These are phyloP conservation scores for Agrocybe pediades DNA, from an alignment of 768 basidiomycete genomes.

Conservation along the genomic window DNA sequence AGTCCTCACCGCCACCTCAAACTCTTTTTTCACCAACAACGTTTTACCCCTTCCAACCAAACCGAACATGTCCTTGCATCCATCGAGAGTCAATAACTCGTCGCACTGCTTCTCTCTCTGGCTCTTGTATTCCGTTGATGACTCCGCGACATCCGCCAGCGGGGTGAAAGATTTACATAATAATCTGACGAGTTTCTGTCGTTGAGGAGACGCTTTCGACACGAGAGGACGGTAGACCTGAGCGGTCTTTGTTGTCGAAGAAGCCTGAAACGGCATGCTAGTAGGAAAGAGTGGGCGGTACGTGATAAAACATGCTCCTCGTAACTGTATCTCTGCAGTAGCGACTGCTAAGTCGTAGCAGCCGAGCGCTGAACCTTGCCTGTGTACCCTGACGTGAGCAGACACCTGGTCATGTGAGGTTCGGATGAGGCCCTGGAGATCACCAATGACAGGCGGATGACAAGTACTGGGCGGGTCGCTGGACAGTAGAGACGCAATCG, in stretches of 20 bases:
- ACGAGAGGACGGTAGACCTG: conserved; percentile 54
- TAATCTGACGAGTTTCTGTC: conserved; percentile 62
- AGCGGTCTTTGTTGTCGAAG: conserved; percentile 20
- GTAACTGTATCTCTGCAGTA: no score
- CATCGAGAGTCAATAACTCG: conserved; percentile 67
- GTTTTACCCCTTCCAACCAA: conserved; percentile 75
- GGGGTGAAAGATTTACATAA: conserved; percentile 79
- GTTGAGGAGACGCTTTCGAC: conserved; percentile 53
- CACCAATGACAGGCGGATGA: no score
- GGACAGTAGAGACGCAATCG: no score
- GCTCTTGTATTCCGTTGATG: conserved; percentile 40
- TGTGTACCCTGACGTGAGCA: no score
- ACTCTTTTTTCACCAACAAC: no score
- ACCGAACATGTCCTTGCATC: conserved; percentile 72
- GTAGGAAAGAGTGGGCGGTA: conserved; percentile 25
- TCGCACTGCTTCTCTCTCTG: conserved; percentile 72
- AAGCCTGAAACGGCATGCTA: conserved; percentile 3
- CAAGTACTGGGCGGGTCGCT: no score
- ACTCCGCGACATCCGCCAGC: conserved; percentile 35
- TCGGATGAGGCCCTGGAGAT: no score
- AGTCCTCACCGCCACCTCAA: no score
- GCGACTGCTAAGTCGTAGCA: no score
- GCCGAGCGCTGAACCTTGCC: no score
- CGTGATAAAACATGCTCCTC: no score
- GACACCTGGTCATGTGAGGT: no score